A percentile compares a stretch with the other conserved stretches of the same genome.
Conservation (phyloP, 441 rosid genomes). For the Manihot esculenta region DNA sequence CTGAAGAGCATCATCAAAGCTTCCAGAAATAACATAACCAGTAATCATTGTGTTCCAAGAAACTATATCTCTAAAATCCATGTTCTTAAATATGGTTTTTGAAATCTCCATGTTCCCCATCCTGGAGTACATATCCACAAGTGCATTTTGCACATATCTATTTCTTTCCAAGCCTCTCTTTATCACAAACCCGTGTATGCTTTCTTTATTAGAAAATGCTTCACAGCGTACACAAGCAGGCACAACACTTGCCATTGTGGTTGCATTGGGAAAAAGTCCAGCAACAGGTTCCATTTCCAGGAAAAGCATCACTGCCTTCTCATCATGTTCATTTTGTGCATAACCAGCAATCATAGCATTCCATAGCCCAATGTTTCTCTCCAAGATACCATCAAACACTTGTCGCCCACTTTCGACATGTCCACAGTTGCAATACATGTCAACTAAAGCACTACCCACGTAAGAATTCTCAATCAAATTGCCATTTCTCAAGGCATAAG, state of each 20-base stretch:
- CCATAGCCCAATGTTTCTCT: slow-evolving; percentile 62
- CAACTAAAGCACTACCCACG: slow-evolving; percentile 86
- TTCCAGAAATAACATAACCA: slow-evolving; percentile 57
- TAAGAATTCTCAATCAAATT: slow-evolving; percentile 61
- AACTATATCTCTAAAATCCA: slow-evolving; percentile 67
- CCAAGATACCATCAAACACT: slow-evolving; percentile 53
- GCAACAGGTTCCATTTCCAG: slow-evolving; percentile 60
- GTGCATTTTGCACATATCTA: slow-evolving; percentile 76
- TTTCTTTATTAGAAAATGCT: slow-evolving; percentile 56
- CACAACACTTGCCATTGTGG: slow-evolving; percentile 73
- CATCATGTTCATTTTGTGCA: slow-evolving; percentile 67
- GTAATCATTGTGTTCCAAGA: slow-evolving; percentile 90
- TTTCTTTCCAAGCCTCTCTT: slow-evolving; percentile 64
- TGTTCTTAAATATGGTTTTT: slow-evolving; percentile 47
- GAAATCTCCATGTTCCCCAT: slow-evolving; percentile 60
- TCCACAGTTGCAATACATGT: slow-evolving; percentile 86
- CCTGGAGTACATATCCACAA: slow-evolving; percentile 80
- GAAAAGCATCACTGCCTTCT: slow-evolving; percentile 64
- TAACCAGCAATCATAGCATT: slow-evolving; percentile 93
- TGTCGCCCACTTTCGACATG: slow-evolving; percentile 54
- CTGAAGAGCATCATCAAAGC: slow-evolving; percentile 55
- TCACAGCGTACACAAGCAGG: slow-evolving; percentile 67
- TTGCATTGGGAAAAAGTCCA: slow-evolving; percentile 67
- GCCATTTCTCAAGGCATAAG: slow-evolving; percentile 64
- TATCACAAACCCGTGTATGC: slow-evolving; percentile 66